Conservation (phyloP, 2,329 filamentous ascomycete genomes). For the Nemania sp. region DNA sequence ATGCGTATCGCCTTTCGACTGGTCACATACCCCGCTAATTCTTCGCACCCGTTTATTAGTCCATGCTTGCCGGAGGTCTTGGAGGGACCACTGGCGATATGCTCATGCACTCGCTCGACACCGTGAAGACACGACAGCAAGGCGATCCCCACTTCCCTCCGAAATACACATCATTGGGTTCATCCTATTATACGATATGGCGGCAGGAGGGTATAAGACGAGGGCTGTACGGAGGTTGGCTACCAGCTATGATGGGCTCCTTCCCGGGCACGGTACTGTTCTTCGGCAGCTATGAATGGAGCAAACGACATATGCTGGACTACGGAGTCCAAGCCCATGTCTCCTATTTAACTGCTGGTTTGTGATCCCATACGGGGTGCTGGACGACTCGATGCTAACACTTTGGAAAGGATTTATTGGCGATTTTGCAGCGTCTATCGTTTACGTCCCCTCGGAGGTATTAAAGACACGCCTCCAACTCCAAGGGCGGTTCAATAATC, state of each 20-base stretch:
- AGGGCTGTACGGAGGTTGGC: constrained; percentile 93
- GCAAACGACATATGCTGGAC: constrained; percentile 90
- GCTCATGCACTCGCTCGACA: constrained; percentile 98
- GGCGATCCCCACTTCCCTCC: constrained; percentile 93
- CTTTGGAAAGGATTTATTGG: constrained; percentile 80
- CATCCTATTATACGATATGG: constrained; percentile 92
- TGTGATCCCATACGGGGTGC: constrained; percentile 37
- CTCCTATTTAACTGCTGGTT: constrained; percentile 87
- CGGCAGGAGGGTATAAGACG: constrained; percentile 88
- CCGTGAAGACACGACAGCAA: constrained; percentile 97
- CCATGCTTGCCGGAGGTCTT: constrained; percentile 94
- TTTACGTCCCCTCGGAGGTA: constrained; percentile 97
- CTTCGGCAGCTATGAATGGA: constrained; percentile 96
- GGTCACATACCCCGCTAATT: constrained; percentile 20
- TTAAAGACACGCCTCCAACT: constrained; percentile 97
- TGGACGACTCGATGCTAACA: constrained; percentile 32
- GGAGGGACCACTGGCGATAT: constrained; percentile 95
- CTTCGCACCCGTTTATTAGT: constrained; percentile 64
- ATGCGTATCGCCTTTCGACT: constrained; percentile 3
- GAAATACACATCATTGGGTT: constrained; percentile 90
- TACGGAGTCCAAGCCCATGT: constrained; percentile 82
- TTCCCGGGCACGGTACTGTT: constrained; percentile 95
- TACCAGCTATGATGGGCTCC: constrained; percentile 89
- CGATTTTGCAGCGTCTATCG: constrained; percentile 88
- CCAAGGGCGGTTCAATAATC: constrained; percentile 95